Evolutionary conservation across 192 early-diverging fungal genomes (phyloP), one percentile per base, ranked within the genome.

Genomic region (Helicostylum pulchrum): DNA sequence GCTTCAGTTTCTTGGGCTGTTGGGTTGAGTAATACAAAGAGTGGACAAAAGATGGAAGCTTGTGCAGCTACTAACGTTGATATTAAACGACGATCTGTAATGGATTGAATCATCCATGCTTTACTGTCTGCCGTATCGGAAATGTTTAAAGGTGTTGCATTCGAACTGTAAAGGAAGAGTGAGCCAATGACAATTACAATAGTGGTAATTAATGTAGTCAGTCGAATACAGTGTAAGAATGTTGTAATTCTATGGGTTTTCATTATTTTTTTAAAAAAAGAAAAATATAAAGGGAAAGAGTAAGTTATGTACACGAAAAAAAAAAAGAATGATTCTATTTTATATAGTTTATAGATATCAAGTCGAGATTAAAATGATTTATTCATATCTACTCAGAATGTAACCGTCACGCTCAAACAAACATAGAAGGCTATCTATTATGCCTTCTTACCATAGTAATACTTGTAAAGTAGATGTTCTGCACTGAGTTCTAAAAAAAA

Each of bases 41-140:
- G 48, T 14, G 68, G 56, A 45, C 68, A 70, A 17, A 70, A 32
- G 31, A 63, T 64, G 12, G 68, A 64, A 0, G 62, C 68, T 19
- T 70, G 68, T 4, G 62, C 61, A n/a, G 68, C 62, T 14, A 70
- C 62, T 19, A 70, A 36, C 19, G 68, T 70, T 3, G 62, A 64
- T 17, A 70, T 70, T 23, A 70, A 43, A 12, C 68, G 43, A 19
- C 62, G 30, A 19, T 70, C 68, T 34, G 42, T 53, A 14, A 64
- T 50, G 11, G 62, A 51, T 12, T 64, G 49, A 11, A 43, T 52
- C 0, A 53, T 34, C 34, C 32, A 51, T 7, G 23, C 9, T 15
- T 53, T 36, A 42, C 14, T 53, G 26, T 54, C 39, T 3, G 43
- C 51, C 1, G 31, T 34, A n/a, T 52, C 32, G 3, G 62, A 42